Percentiles rank a stretch among this genome's conserved stretches.
Evolutionary conservation across 306 rosid species (phyloP).

Genomic region (Casuarina equisetifolia): DNA sequence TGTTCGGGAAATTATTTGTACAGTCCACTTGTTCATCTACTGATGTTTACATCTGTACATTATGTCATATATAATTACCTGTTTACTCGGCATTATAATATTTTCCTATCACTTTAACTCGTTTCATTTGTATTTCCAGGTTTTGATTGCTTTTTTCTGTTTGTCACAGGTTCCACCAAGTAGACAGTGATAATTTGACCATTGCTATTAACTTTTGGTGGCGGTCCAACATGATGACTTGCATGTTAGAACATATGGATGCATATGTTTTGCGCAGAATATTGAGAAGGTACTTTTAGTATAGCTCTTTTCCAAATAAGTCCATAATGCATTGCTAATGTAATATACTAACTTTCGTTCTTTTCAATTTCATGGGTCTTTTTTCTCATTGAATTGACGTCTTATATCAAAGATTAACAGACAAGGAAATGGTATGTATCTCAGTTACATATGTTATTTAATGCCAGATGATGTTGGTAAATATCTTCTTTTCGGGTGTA

Average conservation of each 20-base stretch:
- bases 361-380: conserved; percentile 37
- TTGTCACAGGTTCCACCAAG: conserved; percentile 81
- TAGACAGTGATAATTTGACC: conserved; percentile 87
- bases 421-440: conserved; percentile 81
- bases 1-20: conserved; percentile 10
- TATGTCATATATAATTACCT: not conserved
- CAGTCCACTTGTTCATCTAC: conserved; percentile 8
- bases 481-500: not conserved
- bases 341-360: conserved; percentile 43
- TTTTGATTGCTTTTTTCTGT: conserved; percentile 4
- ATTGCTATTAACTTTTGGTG: conserved; percentile 96
- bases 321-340: conserved; percentile 9
- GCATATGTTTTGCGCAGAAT: conserved; percentile 79
- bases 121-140: not conserved
- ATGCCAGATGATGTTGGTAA: not conserved
- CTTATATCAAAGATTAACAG: conserved; percentile 55
- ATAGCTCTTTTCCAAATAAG: conserved; percentile 22
- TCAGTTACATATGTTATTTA: conserved; percentile 9
- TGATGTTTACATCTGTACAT: not conserved
- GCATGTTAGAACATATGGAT: conserved; percentile 93
- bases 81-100: conserved; percentile 7
- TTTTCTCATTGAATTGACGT: conserved; percentile 36
- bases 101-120: not conserved
- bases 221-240: conserved; percentile 63
- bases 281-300: conserved; percentile 71